phyloP scores from a whole-genome alignment of 1,284 basidiomycete species.

The Moesziomyces antarcticus region DNA sequence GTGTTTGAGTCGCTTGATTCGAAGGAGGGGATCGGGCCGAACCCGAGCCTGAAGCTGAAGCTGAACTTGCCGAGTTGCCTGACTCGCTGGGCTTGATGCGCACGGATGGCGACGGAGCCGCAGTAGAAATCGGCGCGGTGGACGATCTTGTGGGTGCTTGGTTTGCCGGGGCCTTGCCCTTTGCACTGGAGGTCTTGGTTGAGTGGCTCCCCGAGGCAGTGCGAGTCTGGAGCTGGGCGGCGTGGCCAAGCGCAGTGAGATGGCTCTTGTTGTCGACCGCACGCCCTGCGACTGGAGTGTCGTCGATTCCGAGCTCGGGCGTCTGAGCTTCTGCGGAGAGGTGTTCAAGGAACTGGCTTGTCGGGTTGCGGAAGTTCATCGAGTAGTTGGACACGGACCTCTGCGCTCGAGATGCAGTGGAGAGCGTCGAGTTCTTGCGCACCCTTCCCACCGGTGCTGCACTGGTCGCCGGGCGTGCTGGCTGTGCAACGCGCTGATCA shows the following conservation, averaged over 20 bases:
- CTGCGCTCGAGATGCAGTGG: conserved; percentile 11
- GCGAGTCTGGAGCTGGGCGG: conserved; percentile 30
- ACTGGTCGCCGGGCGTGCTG: not conserved
- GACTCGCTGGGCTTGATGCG: not conserved
- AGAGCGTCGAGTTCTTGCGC: conserved; percentile 10
- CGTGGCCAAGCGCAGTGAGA: conserved; percentile 41
- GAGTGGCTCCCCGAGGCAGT: conserved; percentile 6
- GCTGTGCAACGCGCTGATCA: conserved; percentile 6
- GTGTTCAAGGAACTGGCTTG: conserved; percentile 35
- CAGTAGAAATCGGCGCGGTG: conserved; percentile 10
- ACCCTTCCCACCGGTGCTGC: conserved; percentile 1
- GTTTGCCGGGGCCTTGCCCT: conserved; percentile 12
- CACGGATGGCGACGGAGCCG: not conserved
- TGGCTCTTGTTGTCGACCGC: conserved; percentile 32
- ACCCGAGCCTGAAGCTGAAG: not conserved
- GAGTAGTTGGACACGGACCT: conserved; percentile 32
- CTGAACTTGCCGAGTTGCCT: not conserved
- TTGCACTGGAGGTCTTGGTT: conserved; percentile 1
- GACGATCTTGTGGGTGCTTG: conserved; percentile 6
- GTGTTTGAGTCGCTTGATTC: not conserved
- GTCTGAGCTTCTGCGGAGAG: conserved; percentile 31
- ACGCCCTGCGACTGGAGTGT: conserved; percentile 21
- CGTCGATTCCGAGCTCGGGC: conserved; percentile 31
- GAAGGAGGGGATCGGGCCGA: conserved; percentile 1
- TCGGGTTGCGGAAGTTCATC: conserved; percentile 39